These are phyloP conservation scores for Ceratocystis variospora DNA, from an alignment of 2,329 filamentous ascomycete genomes.

Conservation along the genomic window DNA sequence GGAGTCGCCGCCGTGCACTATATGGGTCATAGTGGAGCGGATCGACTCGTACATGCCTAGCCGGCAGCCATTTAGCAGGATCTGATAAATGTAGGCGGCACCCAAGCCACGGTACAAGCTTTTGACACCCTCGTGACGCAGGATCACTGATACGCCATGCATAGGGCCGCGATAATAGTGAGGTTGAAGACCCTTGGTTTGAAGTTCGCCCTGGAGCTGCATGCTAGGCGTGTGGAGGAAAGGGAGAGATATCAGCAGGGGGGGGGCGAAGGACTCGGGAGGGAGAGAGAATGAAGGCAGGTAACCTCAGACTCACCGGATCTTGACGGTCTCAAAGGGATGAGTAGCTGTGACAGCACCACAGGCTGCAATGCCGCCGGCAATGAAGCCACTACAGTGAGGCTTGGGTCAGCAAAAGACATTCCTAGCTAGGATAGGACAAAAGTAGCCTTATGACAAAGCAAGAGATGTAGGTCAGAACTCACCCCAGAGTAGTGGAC, in stretches of 20 bases:
- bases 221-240: conserved; percentile 39
- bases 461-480: too few species aligned
- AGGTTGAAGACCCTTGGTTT: conserved; percentile 69
- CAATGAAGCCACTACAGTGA: conserved; percentile 65
- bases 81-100: conserved; percentile 90
- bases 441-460: conserved; percentile 3
- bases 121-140: conserved; percentile 73
- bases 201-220: conserved; percentile 91
- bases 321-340: conserved; percentile 98
- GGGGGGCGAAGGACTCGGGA: background rate
- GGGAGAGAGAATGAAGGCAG: background rate
- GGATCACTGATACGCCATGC: conserved; percentile 79
- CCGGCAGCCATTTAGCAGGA: conserved; percentile 90
- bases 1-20: conserved; percentile 57
- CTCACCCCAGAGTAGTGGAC: too few species aligned
- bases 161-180: conserved; percentile 83
- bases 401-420: background rate
- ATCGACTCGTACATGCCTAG: conserved; percentile 96
- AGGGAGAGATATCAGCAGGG: conserved; percentile 12
- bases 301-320: conserved; percentile 49
- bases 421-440: background rate
- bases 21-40: conserved; percentile 53
- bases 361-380: conserved; percentile 90
- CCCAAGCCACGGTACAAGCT: conserved; percentile 83
- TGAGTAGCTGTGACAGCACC: conserved; percentile 96